A percentile compares a stretch with the other conserved stretches of the same genome.
These are phyloP conservation scores for Naganishia albida DNA, from an alignment of 1,284 basidiomycete species.

Conservation along the genomic window DNA sequence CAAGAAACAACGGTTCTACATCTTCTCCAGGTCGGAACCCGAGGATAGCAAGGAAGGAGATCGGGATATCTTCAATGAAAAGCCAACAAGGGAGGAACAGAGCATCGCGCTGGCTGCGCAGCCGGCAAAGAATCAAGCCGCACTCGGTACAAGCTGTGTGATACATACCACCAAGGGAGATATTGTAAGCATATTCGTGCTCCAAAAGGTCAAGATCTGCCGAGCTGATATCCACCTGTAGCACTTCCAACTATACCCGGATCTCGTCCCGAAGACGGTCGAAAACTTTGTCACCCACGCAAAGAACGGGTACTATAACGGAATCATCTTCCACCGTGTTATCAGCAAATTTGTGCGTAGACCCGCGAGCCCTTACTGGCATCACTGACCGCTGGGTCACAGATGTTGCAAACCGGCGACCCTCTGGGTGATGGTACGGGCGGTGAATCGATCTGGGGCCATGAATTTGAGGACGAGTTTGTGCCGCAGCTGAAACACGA, in stretches of 20 bases:
- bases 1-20: constrained; percentile 92
- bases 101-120: constrained; percentile 76
- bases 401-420: constrained; percentile 98
- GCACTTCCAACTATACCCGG: constrained; percentile 83
- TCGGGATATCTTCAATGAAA: constrained; percentile 97
- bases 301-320: constrained; percentile 85
- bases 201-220: constrained; percentile 32
- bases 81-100: constrained; percentile 93
- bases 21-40: constrained; percentile 89
- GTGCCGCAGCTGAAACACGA: constrained; percentile 85
- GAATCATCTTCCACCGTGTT: constrained; percentile 93
- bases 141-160: constrained; percentile 69
- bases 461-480: constrained; percentile 95
- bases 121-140: constrained; percentile 62
- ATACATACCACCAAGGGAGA: constrained; percentile 96
- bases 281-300: constrained; percentile 97
- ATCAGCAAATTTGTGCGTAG: constrained; percentile 85
- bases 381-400: neutral
- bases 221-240: constrained; percentile 24
- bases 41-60: constrained; percentile 88
- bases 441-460: constrained; percentile 92
- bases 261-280: constrained; percentile 88
- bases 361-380: no score
- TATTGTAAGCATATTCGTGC: constrained; percentile 59
- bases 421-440: constrained; percentile 96